Evolutionary conservation across 805 yeast species (phyloP), one percentile per base, ranked within the genome.

Genomic region (Starmerella floris): DNA sequence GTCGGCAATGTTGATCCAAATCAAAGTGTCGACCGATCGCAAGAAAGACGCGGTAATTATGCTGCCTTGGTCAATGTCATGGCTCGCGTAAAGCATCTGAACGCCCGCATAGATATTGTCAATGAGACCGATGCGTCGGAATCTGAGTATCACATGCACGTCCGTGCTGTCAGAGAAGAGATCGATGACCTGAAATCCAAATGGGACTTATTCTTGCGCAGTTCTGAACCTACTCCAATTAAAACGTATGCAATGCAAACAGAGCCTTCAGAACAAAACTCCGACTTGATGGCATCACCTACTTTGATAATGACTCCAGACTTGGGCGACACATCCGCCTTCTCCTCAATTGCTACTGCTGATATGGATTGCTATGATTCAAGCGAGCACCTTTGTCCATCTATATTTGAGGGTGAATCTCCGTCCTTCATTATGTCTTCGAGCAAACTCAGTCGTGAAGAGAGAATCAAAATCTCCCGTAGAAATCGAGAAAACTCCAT

Each of bases 61-160:
- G 2, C 36, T 5, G 16, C 25, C 20, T 22, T 48, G 3, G 8
- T 35, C 4, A 48, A 48, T 1, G 31, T 48, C 3, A 35, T 43
- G 25, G 36, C 51, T 1, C 25, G 45, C 1, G 50, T 50, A 4
- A 51, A 47, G 39, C 53, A 48, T 25, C 28, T 53, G 10, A 45
- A 43, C 4, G 49, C 56, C 2, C 53, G 55, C 13, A 30, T 53
- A 25, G 56, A 52, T 15, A 28, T 51, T 1, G 23, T 51, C 11
- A 45, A 39, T n/a, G 42, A 43, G 8, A 20, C 46, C 8, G 25
- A 40, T 2, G 37, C 41, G 6, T 22, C 39, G 15, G 20, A 37
- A 3, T 40, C 33, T 3, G 48, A 52, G 4, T 34, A 36, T 23
- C 21, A 30, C 8, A 20, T 28, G 16, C 51, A 49, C 11, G 28